A percentile compares a stretch with the other conserved stretches of the same genome.
phyloP scores from a whole-genome alignment of 805 yeast genomes.

The Ogataea minuta region DNA sequence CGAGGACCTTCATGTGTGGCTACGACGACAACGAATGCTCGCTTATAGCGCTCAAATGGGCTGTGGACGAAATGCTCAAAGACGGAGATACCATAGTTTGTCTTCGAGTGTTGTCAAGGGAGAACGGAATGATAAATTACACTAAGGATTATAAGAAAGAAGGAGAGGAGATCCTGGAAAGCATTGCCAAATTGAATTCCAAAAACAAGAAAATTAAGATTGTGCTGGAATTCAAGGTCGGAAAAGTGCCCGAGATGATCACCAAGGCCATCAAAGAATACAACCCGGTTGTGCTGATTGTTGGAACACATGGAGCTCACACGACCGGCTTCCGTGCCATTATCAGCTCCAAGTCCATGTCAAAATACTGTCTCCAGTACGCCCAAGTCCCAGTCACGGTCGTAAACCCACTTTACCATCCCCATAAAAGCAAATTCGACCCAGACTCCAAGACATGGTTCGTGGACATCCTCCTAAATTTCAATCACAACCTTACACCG shows the following conservation, averaged over 20 bases:
- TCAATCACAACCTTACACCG: conserved; percentile 1
- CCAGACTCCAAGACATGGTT: neutral
- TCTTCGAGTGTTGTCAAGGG: conserved; percentile 40
- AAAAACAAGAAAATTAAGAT: conserved; percentile 40
- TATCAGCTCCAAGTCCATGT: conserved; percentile 42
- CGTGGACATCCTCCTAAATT: conserved; percentile 5
- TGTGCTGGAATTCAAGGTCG: conserved; percentile 43
- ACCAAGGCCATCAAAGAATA: conserved; percentile 42
- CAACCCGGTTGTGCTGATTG: conserved; percentile 44
- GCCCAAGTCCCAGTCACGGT: conserved; percentile 47
- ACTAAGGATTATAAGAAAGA: conserved; percentile 32
- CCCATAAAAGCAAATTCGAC: neutral
- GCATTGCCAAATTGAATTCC: conserved; percentile 34
- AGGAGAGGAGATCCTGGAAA: conserved; percentile 34
- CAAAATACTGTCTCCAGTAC: conserved; percentile 47
- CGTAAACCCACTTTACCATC: conserved; percentile 37
- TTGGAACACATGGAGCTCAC: conserved; percentile 41
- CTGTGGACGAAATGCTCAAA: conserved; percentile 40
- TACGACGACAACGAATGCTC: conserved; percentile 42
- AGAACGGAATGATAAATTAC: conserved; percentile 22
- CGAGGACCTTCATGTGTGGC: conserved; percentile 45
- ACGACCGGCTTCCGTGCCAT: conserved; percentile 40
- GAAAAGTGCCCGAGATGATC: conserved; percentile 41
- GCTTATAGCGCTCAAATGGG: conserved; percentile 44
- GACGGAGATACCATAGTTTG: conserved; percentile 49